Evolutionary conservation across 2,329 filamentous ascomycete species (phyloP).

Genomic region (Clonostachys sp.): DNA sequence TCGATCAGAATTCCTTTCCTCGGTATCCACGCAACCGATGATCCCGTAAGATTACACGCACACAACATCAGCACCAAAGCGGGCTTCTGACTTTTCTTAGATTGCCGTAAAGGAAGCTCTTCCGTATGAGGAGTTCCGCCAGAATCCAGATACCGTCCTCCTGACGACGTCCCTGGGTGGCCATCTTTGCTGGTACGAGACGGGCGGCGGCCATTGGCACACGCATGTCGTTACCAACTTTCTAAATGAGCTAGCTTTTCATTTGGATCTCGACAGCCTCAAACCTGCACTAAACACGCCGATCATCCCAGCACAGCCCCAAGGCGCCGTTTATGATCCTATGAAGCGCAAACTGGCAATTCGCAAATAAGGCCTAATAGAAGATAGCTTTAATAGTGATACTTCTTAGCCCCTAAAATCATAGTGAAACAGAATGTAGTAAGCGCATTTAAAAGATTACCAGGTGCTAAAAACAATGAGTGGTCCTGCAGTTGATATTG

Average conservation of each 20-base stretch:
- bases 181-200: slow-evolving; percentile 90
- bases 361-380: no score
- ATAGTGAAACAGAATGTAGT: no score
- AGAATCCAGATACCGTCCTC: slow-evolving; percentile 83
- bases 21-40: slow-evolving; percentile 80
- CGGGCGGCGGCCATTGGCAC: slow-evolving; percentile 84
- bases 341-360: slow-evolving; percentile 60
- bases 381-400: no score
- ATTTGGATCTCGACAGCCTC: slow-evolving; percentile 57
- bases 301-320: neutral
- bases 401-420: no score
- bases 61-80: no score
- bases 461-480: no score
- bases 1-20: slow-evolving; percentile 79
- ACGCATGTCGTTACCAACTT: slow-evolving; percentile 62
- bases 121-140: slow-evolving; percentile 75
- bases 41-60: slow-evolving; percentile 59
- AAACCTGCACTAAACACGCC: slow-evolving; percentile 21
- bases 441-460: no score
- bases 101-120: slow-evolving; percentile 76
- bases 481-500: no score
- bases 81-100: slow-evolving; percentile 25
- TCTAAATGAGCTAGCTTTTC: slow-evolving; percentile 46
- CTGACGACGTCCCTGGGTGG: slow-evolving; percentile 84
- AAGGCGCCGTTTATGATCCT: slow-evolving; percentile 46